These are phyloP conservation scores for Mucor racemosus DNA, from an alignment of 371 early-diverging fungal species.

Conservation along the genomic window DNA sequence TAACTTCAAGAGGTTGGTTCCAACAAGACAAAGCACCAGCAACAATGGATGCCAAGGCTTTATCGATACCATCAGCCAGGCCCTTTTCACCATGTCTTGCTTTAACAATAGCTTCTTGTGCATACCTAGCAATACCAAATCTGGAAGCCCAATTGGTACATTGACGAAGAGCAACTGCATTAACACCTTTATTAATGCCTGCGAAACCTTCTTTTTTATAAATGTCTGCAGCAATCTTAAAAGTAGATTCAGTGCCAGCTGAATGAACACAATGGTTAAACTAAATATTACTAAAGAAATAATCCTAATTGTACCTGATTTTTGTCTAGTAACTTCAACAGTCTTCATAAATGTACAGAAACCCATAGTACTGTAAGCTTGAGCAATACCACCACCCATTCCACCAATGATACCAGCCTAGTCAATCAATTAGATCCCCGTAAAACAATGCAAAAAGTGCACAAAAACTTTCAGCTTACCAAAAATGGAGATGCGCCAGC, in stretches of 20 bases:
- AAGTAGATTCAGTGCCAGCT: conserved; percentile 75
- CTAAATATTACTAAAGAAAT: no score
- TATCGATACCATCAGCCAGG: conserved; percentile 53
- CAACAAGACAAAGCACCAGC: conserved; percentile 93
- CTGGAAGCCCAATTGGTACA: conserved; percentile 97
- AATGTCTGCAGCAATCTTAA: conserved; percentile 86
- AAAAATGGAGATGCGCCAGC: conserved; percentile 62
- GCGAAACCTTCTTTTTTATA: conserved; percentile 89
- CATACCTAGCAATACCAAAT: conserved; percentile 86
- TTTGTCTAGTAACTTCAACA: conserved; percentile 96
- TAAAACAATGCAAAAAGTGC: background rate
- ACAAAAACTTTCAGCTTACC: conserved; percentile 33
- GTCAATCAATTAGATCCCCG: background rate
- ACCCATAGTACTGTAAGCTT: conserved; percentile 97
- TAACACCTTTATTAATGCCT: conserved; percentile 95
- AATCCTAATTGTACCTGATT: conserved; percentile 51
- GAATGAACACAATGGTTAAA: conserved; percentile 11
- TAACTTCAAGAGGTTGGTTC: conserved; percentile 97
- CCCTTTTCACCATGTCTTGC: conserved; percentile 48
- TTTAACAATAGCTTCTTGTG: conserved; percentile 75
- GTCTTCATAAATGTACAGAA: conserved; percentile 99
- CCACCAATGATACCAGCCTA: conserved; percentile 89
- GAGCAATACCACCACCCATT: conserved; percentile 88
- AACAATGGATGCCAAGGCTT: conserved; percentile 78
- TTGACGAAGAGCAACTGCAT: conserved; percentile 92